phyloP scores from a whole-genome alignment of 2,329 filamentous ascomycete genomes.

The Ophiostoma pallidulum region DNA sequence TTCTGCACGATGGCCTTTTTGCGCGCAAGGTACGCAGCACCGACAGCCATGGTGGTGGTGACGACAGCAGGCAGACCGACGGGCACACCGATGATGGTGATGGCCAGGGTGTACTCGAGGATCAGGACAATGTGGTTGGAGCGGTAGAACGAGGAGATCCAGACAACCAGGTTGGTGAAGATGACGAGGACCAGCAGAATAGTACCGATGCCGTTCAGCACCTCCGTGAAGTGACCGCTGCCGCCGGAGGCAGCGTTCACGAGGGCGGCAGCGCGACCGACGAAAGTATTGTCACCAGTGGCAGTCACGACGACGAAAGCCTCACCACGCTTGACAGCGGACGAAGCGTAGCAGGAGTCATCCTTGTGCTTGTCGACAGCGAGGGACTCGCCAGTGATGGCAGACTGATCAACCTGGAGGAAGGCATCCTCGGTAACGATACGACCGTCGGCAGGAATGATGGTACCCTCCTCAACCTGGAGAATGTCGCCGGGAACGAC shows the following conservation, averaged over 20 bases:
- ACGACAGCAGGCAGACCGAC: slow-evolving; percentile 90
- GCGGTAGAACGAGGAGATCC: slow-evolving; percentile 81
- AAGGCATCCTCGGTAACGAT: slow-evolving; percentile 77
- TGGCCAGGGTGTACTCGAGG: slow-evolving; percentile 75
- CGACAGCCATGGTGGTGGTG: slow-evolving; percentile 90
- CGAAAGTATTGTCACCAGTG: slow-evolving; percentile 83
- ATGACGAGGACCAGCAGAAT: slow-evolving; percentile 73
- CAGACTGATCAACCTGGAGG: slow-evolving; percentile 84
- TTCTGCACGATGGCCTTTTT: slow-evolving; percentile 92
- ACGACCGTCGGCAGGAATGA: slow-evolving; percentile 80
- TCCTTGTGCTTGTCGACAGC: slow-evolving; percentile 80
- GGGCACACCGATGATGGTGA: slow-evolving; percentile 85
- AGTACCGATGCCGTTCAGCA: slow-evolving; percentile 78
- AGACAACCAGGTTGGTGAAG: slow-evolving; percentile 70
- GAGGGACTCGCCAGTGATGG: slow-evolving; percentile 85
- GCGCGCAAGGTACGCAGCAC: slow-evolving; percentile 82
- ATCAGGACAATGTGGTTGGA: slow-evolving; percentile 72
- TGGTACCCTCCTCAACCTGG: slow-evolving; percentile 84
- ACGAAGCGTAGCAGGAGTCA: slow-evolving; percentile 77
- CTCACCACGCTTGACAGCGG: slow-evolving; percentile 83
- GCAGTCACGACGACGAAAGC: slow-evolving; percentile 73
- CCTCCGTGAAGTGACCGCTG: slow-evolving; percentile 82
- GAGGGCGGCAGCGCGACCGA: slow-evolving; percentile 78
- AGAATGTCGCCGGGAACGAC: slow-evolving; percentile 87
- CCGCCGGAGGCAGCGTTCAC: slow-evolving; percentile 67